These are phyloP conservation scores for Cadophora sp. DNA, from an alignment of 2,329 filamentous ascomycete species.

Conservation along the genomic window DNA sequence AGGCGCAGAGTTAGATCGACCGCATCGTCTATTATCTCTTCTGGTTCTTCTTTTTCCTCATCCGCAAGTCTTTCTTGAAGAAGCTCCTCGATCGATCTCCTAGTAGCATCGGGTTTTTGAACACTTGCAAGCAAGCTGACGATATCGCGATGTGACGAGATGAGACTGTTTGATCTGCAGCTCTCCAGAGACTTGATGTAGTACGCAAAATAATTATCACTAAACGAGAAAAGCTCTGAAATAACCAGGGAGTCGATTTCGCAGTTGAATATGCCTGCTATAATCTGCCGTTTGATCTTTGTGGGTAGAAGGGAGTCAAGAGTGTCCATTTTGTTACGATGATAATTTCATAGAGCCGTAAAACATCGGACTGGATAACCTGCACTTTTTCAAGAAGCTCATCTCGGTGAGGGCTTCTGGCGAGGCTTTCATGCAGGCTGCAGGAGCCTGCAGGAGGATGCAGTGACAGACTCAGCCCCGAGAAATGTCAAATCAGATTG, in stretches of 20 bases:
- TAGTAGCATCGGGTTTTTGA: neutral
- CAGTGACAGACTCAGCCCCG: neutral
- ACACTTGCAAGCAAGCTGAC: neutral
- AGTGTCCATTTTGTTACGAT: neutral
- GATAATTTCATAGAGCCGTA: neutral
- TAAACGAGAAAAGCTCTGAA: neutral
- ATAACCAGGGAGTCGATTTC: neutral
- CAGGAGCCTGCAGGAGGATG: neutral
- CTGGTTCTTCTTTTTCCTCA: neutral
- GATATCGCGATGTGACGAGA: neutral
- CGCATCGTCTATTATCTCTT: constrained; percentile 10
- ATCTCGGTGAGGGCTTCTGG: constrained; percentile 1
- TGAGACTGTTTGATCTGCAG: neutral
- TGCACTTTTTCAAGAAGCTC: neutral
- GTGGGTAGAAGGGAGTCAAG: neutral
- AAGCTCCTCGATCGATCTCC: neutral
- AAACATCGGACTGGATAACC: neutral
- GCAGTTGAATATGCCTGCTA: neutral
- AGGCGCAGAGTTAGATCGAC: constrained; percentile 21
- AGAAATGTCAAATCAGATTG: neutral
- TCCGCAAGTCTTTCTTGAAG: neutral
- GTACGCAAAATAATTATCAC: constrained; percentile 1
- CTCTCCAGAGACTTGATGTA: neutral
- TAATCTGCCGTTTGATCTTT: neutral
- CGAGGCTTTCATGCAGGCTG: constrained; percentile 1